Percentiles rank a stretch among this genome's conserved stretches.
Evolutionary conservation across 495 filamentous ascomycete genomes (phyloP).

Genomic region (Neurospora intermedia): DNA sequence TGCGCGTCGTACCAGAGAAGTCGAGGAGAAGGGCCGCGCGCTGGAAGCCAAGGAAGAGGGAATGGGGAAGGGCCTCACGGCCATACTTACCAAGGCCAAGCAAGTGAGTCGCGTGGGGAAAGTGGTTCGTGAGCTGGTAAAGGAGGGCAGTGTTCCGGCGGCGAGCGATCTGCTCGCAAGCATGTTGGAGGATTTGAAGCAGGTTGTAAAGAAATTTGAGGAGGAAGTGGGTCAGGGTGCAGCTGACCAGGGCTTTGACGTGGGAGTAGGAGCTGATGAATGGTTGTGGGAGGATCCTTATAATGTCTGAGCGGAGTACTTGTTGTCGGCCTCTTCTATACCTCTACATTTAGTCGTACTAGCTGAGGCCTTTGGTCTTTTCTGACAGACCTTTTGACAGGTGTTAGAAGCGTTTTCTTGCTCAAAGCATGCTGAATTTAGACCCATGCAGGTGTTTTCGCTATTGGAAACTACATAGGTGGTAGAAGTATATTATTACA

Average conservation of each 20-base stretch:
- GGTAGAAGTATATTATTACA: not conserved
- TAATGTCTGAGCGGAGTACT: not conserved
- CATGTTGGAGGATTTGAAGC: not conserved
- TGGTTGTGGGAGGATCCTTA: not conserved
- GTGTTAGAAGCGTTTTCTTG: not conserved
- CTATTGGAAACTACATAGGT: too few relatives aligned
- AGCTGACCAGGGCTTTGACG: not conserved
- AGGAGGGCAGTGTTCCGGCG: not conserved
- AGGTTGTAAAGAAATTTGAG: not conserved
- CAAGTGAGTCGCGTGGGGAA: not conserved
- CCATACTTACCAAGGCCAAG: not conserved
- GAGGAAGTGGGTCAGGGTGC: not conserved
- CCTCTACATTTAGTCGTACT: not conserved
- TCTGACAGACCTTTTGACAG: not conserved
- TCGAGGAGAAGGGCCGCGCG: not conserved
- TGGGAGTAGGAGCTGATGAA: not conserved
- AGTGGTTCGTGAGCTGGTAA: not conserved
- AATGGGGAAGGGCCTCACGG: not conserved
- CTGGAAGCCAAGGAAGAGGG: not conserved
- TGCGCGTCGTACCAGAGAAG: not conserved
- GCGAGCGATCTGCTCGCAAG: not conserved
- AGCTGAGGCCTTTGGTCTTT: not conserved
- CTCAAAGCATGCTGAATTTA: not conserved
- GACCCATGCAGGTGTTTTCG: not conserved
- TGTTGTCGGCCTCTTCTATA: not conserved